Percentiles rank a stretch among this genome's conserved stretches.
Evolutionary conservation across 441 rosid species (phyloP).

Genomic region (Gossypium laxum): DNA sequence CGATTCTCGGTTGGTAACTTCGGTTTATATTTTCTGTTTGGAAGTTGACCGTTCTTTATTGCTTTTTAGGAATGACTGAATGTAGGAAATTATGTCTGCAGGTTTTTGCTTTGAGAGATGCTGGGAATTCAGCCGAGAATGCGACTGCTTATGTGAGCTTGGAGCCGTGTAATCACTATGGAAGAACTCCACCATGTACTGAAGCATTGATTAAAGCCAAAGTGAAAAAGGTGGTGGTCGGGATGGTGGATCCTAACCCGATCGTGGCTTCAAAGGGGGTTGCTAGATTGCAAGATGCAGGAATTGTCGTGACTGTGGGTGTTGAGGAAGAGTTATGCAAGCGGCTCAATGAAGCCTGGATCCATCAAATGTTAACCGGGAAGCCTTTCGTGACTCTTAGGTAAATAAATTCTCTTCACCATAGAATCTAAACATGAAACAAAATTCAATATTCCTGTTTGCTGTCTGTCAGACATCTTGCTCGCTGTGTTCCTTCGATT

Average conservation of each 20-base stretch:
- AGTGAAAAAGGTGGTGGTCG: slow-evolving; percentile 75
- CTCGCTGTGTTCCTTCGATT: background rate
- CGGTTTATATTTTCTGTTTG: background rate
- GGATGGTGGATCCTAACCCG: slow-evolving; percentile 92
- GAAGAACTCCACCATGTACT: slow-evolving; percentile 81
- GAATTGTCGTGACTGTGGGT: slow-evolving; percentile 60
- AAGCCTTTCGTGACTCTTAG: slow-evolving; percentile 66
- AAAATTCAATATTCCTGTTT: background rate
- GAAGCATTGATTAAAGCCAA: slow-evolving; percentile 77
- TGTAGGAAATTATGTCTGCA: slow-evolving; percentile 17
- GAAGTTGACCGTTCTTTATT: background rate
- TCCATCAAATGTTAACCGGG: slow-evolving; percentile 58
- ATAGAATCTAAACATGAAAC: background rate
- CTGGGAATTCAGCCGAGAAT: slow-evolving; percentile 66
- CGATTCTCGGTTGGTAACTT: background rate
- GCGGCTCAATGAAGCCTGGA: slow-evolving; percentile 64
- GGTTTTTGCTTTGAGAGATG: slow-evolving; percentile 82
- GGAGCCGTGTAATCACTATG: slow-evolving; percentile 86
- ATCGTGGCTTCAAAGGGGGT: slow-evolving; percentile 71
- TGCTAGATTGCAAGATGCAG: slow-evolving; percentile 53
- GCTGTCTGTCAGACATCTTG: background rate
- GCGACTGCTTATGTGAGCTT: slow-evolving; percentile 87
- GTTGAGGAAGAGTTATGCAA: slow-evolving; percentile 72
- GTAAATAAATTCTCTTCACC: slow-evolving; percentile 25
- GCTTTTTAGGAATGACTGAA: background rate